Evolutionary conservation across 2,329 filamentous ascomycete species (phyloP).

Genomic region (Hirsutella thompsonii): DNA sequence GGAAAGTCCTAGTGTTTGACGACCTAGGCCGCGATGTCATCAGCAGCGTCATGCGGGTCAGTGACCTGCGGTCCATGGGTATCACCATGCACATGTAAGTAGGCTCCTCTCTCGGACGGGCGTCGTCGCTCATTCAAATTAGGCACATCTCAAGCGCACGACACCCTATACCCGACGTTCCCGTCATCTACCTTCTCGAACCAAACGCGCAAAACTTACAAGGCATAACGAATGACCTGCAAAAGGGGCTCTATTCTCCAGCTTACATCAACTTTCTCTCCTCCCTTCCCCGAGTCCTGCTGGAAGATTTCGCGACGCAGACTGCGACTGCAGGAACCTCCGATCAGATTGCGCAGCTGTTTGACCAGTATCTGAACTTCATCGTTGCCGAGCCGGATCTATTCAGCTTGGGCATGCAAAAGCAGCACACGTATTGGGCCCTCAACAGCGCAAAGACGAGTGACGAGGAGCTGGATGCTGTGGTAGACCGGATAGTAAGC

Average conservation of each 20-base stretch:
- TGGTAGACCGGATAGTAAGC: slow-evolving; percentile 85
- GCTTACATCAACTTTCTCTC: slow-evolving; percentile 97
- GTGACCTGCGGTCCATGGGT: slow-evolving; percentile 85
- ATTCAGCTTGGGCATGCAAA: slow-evolving; percentile 87
- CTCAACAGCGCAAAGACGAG: slow-evolving; percentile 86
- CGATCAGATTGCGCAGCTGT: slow-evolving; percentile 84
- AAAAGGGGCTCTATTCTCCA: slow-evolving; percentile 78
- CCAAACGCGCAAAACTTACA: slow-evolving; percentile 72
- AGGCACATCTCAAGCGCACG: slow-evolving; percentile 72
- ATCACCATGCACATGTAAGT: slow-evolving; percentile 86
- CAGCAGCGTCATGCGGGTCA: slow-evolving; percentile 88
- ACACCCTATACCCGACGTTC: slow-evolving; percentile 90
- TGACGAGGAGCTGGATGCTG: slow-evolving; percentile 76
- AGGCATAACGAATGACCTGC: slow-evolving; percentile 71
- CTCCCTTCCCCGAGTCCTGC: slow-evolving; percentile 74
- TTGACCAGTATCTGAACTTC: slow-evolving; percentile 95
- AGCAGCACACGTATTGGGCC: slow-evolving; percentile 86
- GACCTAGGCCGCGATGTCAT: slow-evolving; percentile 86
- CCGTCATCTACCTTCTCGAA: slow-evolving; percentile 92
- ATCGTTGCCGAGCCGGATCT: slow-evolving; percentile 91
- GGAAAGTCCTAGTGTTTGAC: slow-evolving; percentile 96
- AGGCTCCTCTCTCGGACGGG: neutral
- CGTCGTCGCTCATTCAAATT: neutral
- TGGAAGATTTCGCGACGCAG: slow-evolving; percentile 89
- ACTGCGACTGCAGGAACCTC: slow-evolving; percentile 75